Evolutionary conservation across 2,329 filamentous ascomycete genomes (phyloP).

Genomic region (Exophiala calicioides): DNA sequence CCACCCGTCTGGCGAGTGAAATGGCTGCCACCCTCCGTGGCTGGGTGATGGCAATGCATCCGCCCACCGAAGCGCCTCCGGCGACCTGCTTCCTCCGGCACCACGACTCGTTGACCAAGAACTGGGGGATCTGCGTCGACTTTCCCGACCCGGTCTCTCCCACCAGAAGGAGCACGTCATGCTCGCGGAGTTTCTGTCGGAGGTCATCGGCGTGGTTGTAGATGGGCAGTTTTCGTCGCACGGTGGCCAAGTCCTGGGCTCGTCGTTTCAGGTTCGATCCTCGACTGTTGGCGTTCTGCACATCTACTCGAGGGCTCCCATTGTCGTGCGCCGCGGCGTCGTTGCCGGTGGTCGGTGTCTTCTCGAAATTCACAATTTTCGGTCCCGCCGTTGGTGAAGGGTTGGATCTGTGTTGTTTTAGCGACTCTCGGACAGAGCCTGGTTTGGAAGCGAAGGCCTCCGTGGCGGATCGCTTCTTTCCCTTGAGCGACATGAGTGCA

Average conservation of each 20-base stretch:
- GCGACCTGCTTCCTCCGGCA: constrained; percentile 53
- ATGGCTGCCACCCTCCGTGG: constrained; percentile 92
- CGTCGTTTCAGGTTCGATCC: constrained; percentile 38
- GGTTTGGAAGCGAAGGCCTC: too few relatives aligned
- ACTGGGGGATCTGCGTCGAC: constrained; percentile 94
- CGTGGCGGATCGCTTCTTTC: too few relatives aligned
- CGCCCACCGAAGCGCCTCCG: constrained; percentile 56
- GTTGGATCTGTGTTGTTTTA: too few relatives aligned
- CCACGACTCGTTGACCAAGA: constrained; percentile 77
- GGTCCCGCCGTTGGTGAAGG: too few relatives aligned
- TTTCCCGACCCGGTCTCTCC: constrained; percentile 97
- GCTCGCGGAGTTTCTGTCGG: constrained; percentile 60
- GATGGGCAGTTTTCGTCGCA: constrained; percentile 74
- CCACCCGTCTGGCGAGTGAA: constrained; percentile 82
- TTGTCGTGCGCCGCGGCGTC: too few relatives aligned
- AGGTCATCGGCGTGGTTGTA: constrained; percentile 74
- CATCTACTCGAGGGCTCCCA: too few relatives aligned
- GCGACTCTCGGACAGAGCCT: too few relatives aligned
- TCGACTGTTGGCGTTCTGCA: neutral
- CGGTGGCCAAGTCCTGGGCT: constrained; percentile 49
- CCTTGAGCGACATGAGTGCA: too few relatives aligned
- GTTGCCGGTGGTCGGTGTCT: too few relatives aligned
- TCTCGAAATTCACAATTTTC: too few relatives aligned
- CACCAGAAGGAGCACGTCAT: constrained; percentile 78
- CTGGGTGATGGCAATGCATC: constrained; percentile 90